Conservation (phyloP, 495 filamentous ascomycete genomes). For the Aspergillus biplanus region DNA sequence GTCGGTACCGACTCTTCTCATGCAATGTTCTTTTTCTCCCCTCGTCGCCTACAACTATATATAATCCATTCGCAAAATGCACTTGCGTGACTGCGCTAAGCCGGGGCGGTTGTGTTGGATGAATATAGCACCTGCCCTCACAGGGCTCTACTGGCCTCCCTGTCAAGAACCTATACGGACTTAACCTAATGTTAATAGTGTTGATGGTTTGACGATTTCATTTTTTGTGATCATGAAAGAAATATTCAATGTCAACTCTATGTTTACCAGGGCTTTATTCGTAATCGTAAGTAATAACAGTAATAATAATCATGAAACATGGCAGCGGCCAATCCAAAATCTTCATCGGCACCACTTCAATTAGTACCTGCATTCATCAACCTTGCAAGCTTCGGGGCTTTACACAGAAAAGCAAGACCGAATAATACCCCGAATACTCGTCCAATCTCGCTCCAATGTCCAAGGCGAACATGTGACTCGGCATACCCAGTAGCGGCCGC, state of each 20-base stretch:
- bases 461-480: constrained; percentile 59
- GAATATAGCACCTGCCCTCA: too few relatives aligned
- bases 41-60: too few relatives aligned
- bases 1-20: too few relatives aligned
- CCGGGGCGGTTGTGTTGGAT: too few relatives aligned
- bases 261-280: constrained; percentile 18
- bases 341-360: background rate
- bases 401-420: constrained; percentile 36
- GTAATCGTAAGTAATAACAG: constrained; percentile 13
- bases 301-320: constrained; percentile 4
- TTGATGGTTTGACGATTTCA: background rate
- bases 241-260: constrained; percentile 13
- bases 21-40: too few relatives aligned
- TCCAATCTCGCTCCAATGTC: constrained; percentile 56
- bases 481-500: constrained; percentile 55
- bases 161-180: too few relatives aligned
- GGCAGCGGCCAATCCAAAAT: background rate
- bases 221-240: background rate
- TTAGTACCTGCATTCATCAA: background rate
- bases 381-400: constrained; percentile 28
- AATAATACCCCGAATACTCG: constrained; percentile 58
- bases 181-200: too few relatives aligned
- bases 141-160: too few relatives aligned
- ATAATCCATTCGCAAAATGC: too few relatives aligned
- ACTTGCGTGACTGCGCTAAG: too few relatives aligned